A percentile compares a stretch with the other conserved stretches of the same genome.
Evolutionary conservation across 1,139 yeast species (phyloP).

Genomic region (Blastobotrys ciferrii): DNA sequence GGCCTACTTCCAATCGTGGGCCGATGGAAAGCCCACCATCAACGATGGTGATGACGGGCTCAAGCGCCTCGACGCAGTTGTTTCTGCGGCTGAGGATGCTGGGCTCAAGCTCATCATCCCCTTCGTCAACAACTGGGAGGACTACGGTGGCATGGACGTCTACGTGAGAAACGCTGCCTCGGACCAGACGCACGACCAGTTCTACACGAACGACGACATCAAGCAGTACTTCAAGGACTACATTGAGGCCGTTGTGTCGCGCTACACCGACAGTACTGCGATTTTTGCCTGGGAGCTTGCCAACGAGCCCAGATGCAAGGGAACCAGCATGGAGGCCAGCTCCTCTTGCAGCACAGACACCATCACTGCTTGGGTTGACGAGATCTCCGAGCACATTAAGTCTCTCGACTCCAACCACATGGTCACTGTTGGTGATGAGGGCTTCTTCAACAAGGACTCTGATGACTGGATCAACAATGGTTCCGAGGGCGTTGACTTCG

Average conservation of each 20-base stretch:
- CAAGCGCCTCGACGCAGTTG: background rate
- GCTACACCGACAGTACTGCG: background rate
- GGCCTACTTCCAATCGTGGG: constrained; percentile 3
- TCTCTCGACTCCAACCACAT: background rate
- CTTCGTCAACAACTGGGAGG: constrained; percentile 1
- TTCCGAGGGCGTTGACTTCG: background rate
- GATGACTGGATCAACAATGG: background rate
- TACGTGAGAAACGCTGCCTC: constrained; percentile 1
- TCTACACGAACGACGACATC: background rate
- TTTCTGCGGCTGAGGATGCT: background rate
- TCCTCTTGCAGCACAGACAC: background rate
- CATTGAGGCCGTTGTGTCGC: background rate
- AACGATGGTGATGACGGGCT: background rate
- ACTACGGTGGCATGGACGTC: constrained; percentile 3
- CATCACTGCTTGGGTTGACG: background rate
- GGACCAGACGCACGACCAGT: background rate
- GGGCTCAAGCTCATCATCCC: constrained; percentile 4
- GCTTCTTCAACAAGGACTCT: background rate
- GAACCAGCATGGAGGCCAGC: constrained; percentile 1
- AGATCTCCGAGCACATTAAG: background rate
- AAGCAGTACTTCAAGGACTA: constrained; percentile 1
- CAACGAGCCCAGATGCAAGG: constrained; percentile 4
- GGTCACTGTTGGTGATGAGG: constrained; percentile 5
- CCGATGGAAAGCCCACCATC: constrained; percentile 5
- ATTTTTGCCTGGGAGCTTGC: constrained; percentile 4